phyloP scores from a whole-genome alignment of 2,329 filamentous ascomycete genomes.

The Microdochium bolleyi region DNA sequence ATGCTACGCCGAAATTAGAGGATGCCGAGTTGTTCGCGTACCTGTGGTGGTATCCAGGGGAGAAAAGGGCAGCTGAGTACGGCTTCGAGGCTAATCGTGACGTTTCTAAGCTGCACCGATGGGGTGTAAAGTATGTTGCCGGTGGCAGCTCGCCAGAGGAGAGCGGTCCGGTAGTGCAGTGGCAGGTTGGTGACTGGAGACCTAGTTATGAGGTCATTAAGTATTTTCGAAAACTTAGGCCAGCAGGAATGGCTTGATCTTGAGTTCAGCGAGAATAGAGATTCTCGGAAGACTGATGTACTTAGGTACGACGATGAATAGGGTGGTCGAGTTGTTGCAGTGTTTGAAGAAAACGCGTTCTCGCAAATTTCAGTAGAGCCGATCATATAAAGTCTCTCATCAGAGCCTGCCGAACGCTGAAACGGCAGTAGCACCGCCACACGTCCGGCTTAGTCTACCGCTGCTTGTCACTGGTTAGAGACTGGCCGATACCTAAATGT shows the following conservation, averaged over 20 bases:
- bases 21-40: conserved; percentile 13
- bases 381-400: too few relatives aligned
- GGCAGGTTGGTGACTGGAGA: conserved; percentile 16
- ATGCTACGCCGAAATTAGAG: conserved; percentile 10
- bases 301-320: too few relatives aligned
- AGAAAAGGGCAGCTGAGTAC: conserved; percentile 5
- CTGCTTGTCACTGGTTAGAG: too few relatives aligned
- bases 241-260: conserved; percentile 11
- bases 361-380: too few relatives aligned
- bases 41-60: conserved; percentile 11
- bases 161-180: conserved; percentile 9
- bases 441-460: too few relatives aligned
- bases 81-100: neutral
- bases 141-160: conserved; percentile 3
- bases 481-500: too few relatives aligned
- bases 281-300: too few relatives aligned
- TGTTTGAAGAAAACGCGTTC: too few relatives aligned
- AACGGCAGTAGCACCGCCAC: too few relatives aligned
- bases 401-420: too few relatives aligned
- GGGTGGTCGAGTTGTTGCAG: too few relatives aligned
- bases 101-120: conserved; percentile 4
- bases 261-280: conserved; percentile 4
- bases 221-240: conserved; percentile 10
- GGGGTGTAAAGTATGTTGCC: conserved; percentile 11
- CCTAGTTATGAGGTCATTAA: conserved; percentile 9